Conservation (phyloP, 2,329 filamentous ascomycete genomes). For the Fusarium odoratissimum region DNA sequence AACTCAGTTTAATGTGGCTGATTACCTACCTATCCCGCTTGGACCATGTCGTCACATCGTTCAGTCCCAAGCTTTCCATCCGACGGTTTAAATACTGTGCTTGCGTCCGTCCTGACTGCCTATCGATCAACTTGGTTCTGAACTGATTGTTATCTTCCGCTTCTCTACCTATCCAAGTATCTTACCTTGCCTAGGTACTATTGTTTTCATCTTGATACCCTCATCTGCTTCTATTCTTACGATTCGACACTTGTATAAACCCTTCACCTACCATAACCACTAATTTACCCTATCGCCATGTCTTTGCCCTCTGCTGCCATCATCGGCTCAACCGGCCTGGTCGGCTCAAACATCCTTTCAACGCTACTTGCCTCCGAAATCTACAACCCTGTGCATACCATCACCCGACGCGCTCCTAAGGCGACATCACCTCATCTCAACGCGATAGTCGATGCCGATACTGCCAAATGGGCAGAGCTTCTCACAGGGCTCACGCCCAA, state of each 20-base stretch:
- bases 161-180: background rate
- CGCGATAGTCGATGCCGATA: constrained; percentile 72
- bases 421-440: constrained; percentile 69
- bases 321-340: constrained; percentile 74
- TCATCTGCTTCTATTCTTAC: background rate
- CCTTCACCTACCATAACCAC: background rate
- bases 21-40: background rate
- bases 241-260: background rate
- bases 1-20: constrained; percentile 10
- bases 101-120: background rate
- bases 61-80: background rate
- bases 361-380: constrained; percentile 67
- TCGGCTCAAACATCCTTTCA: constrained; percentile 79
- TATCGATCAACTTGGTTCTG: background rate
- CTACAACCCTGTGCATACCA: constrained; percentile 68
- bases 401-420: constrained; percentile 73
- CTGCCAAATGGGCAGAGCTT: constrained; percentile 72
- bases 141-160: background rate
- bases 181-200: background rate
- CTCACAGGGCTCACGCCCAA: constrained; percentile 66
- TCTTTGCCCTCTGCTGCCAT: constrained; percentile 61
- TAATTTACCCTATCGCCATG: constrained; percentile 19
- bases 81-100: background rate
- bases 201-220: constrained; percentile 7
- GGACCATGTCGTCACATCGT: constrained; percentile 11